Evolutionary conservation across 441 rosid species (phyloP).

Genomic region (Jatropha podagrica): DNA sequence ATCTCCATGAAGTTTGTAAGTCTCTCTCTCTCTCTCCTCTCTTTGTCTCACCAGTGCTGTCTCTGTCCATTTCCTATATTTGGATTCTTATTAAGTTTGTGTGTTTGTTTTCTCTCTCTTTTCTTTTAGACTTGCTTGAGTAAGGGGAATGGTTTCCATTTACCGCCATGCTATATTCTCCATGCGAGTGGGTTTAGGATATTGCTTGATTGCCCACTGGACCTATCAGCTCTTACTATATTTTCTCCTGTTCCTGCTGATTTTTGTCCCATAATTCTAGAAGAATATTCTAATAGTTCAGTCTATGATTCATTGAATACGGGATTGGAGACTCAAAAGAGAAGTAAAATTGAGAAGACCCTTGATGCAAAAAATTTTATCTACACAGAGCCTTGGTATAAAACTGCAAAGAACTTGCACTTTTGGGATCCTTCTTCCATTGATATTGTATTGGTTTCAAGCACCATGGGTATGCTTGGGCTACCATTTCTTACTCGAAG

Average conservation of each 20-base stretch:
- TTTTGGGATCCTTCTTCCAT: slow-evolving; percentile 77
- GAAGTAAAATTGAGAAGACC: slow-evolving; percentile 40
- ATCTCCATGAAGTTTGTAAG: slow-evolving; percentile 53
- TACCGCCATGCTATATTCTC: slow-evolving; percentile 70
- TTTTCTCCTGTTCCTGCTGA: slow-evolving; percentile 59
- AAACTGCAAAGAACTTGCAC: slow-evolving; percentile 60
- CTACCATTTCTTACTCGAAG: slow-evolving; percentile 67
- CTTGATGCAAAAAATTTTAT: slow-evolving; percentile 48
- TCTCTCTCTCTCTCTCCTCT: slow-evolving; percentile 21
- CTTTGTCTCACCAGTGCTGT: not conserved
- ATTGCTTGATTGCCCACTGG: slow-evolving; percentile 75
- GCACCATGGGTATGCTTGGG: slow-evolving; percentile 76
- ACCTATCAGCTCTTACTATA: slow-evolving; percentile 61
- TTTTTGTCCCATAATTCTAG: slow-evolving; percentile 14
- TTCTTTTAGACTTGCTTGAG: slow-evolving; percentile 72
- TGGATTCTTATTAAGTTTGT: not conserved
- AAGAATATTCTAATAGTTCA: slow-evolving; percentile 30
- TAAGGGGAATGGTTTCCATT: slow-evolving; percentile 68
- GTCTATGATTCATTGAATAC: slow-evolving; percentile 21
- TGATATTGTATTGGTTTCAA: slow-evolving; percentile 70
- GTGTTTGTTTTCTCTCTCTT: not conserved
- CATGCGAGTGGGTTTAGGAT: slow-evolving; percentile 63
- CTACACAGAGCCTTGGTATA: slow-evolving; percentile 74
- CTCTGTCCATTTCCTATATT: not conserved
- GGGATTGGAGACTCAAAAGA: slow-evolving; percentile 35